Evolutionary conservation across 2,329 filamentous ascomycete species (phyloP), one percentile per base, ranked within the genome.

Genomic region (Rhinocladiella similis): DNA sequence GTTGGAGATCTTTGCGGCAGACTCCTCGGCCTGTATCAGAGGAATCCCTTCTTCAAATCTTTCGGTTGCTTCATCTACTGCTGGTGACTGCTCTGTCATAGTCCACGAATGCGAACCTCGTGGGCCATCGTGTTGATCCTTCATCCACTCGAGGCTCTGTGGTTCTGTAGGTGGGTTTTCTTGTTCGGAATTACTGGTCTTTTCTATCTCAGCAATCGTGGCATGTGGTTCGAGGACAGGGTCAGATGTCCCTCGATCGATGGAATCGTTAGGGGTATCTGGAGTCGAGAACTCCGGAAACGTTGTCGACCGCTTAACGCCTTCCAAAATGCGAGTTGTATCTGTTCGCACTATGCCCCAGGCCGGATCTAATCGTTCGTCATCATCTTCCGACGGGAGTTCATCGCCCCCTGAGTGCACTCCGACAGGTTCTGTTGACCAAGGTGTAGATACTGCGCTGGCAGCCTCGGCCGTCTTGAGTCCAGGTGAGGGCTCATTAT

Each of bases 11-110:
- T 9, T 33, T 12, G 20, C n/a, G 5, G 7, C 46, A 19, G n/a
- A 13, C 9, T 54, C 41, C 18, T 58, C 48, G 4, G 45, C 16
- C 12, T 57, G 54, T 9, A 66, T 60, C 18, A 66, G 41, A 48
- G 64, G 64, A 9, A 66, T 14, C 3, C 64, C 63, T 51, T 66
- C 64, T 18, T 66, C 63, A 19, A 58, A 66, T 9, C 64, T 59
- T 39, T 55, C 41, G 7, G 47, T 48, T 6, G 25, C 54, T 14
- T 56, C 54, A 47, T 63, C 51, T 2, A 47, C 25, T 33, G 42
- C 25, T 9, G 61, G 47, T 7, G 33, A 38, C 16, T 58, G 50
- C 19, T 56, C 35, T 22, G 56, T 46, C n/a, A 51, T 45, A 29
- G 56, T 57, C 59, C 59, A 62, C 6, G 53, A 46, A 16, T 38